phyloP scores from a whole-genome alignment of 1,284 basidiomycete genomes.

The Malassezia sympodialis region DNA sequence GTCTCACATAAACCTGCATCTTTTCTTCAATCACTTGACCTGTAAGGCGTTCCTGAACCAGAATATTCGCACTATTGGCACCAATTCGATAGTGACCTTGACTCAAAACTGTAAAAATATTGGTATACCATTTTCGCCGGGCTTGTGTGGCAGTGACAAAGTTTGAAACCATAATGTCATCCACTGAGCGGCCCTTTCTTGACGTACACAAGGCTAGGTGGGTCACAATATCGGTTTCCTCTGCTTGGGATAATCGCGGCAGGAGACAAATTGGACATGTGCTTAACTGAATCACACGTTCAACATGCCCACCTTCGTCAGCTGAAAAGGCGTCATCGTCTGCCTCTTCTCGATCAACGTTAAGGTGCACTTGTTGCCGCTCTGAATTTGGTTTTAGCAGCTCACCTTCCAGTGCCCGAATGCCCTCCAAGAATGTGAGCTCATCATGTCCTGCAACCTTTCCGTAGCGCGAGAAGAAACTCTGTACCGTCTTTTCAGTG shows the following conservation, averaged over 20 bases:
- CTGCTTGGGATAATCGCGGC: constrained; percentile 69
- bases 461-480: constrained; percentile 53
- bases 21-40: constrained; percentile 94
- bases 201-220: constrained; percentile 74
- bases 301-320: constrained; percentile 40
- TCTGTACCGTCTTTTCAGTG: constrained; percentile 65
- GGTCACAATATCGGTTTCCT: constrained; percentile 83
- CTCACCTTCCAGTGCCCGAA: constrained; percentile 29
- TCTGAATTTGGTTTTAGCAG: constrained; percentile 29
- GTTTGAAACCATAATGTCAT: constrained; percentile 63
- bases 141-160: constrained; percentile 92
- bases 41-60: constrained; percentile 56
- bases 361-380: constrained; percentile 18
- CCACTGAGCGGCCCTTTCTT: constrained; percentile 80
- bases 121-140: constrained; percentile 91
- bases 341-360: neutral
- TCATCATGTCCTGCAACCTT: constrained; percentile 61
- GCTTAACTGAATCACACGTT: constrained; percentile 87
- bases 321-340: neutral
- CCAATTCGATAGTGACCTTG: constrained; percentile 75
- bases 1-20: constrained; percentile 84
- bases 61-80: constrained; percentile 85
- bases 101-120: constrained; percentile 65
- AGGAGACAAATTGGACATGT: constrained; percentile 88
- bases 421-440: constrained; percentile 62